Conservation (phyloP, 306 rosid species). For the Benincasa hispida region DNA sequence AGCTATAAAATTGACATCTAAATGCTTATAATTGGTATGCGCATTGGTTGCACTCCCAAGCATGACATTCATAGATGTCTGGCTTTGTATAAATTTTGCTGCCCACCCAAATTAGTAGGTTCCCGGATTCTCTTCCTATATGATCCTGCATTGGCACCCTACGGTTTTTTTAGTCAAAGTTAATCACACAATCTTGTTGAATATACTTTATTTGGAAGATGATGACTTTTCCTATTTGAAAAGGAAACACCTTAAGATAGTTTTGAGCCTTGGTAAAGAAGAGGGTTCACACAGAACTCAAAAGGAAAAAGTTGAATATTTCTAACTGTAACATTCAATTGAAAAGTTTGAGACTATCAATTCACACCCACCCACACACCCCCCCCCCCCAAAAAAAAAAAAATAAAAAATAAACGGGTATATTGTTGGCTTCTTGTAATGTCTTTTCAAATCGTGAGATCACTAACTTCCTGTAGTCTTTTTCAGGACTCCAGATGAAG, state of each 20-base stretch:
- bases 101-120: neutral
- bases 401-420: no score
- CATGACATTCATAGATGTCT: neutral
- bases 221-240: neutral
- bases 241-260: neutral
- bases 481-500: slow-evolving; percentile 90
- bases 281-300: neutral
- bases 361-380: no score
- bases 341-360: neutral
- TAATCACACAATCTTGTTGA: neutral
- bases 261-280: neutral
- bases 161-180: neutral
- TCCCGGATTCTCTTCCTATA: neutral
- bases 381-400: no score
- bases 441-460: neutral
- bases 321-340: neutral
- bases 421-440: no score
- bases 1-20: neutral
- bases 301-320: neutral
- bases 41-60: neutral
- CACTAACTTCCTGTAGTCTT: neutral
- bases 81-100: neutral
- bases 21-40: neutral
- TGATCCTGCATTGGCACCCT: neutral
- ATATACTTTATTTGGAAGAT: neutral